Conservation (phyloP, 306 rosid genomes). For the Adenanthera pavonina region DNA sequence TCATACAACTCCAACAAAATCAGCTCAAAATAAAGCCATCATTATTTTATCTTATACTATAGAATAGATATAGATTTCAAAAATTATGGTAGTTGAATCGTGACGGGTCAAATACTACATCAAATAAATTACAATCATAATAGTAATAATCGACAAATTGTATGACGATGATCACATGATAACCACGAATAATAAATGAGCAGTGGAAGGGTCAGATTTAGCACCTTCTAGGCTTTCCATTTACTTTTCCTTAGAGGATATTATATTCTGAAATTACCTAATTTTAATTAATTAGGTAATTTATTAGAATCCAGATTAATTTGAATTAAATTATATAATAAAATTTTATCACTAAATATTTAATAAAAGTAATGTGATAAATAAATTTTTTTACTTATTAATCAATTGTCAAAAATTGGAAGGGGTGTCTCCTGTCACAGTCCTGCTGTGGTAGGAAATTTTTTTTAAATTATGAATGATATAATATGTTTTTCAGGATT, state of each 20-base stretch:
- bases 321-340: too few species aligned
- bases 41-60: neutral
- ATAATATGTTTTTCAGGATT: too few species aligned
- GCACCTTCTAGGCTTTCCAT: neutral
- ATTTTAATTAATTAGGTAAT: too few species aligned
- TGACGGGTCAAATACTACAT: neutral
- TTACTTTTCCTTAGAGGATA: neutral
- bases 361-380: too few species aligned
- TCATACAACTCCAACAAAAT: neutral
- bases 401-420: too few species aligned
- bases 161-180: neutral
- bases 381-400: too few species aligned
- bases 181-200: neutral
- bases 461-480: too few species aligned
- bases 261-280: too few species aligned
- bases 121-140: constrained; percentile 24
- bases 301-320: too few species aligned
- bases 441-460: too few species aligned
- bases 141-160: neutral
- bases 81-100: neutral
- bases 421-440: too few species aligned
- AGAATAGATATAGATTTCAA: neutral
- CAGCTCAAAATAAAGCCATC: neutral
- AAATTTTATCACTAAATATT: too few species aligned
- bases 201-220: neutral